These are phyloP conservation scores for Diutina scorzettiae DNA, from an alignment of 1,139 yeast species.

Conservation along the genomic window DNA sequence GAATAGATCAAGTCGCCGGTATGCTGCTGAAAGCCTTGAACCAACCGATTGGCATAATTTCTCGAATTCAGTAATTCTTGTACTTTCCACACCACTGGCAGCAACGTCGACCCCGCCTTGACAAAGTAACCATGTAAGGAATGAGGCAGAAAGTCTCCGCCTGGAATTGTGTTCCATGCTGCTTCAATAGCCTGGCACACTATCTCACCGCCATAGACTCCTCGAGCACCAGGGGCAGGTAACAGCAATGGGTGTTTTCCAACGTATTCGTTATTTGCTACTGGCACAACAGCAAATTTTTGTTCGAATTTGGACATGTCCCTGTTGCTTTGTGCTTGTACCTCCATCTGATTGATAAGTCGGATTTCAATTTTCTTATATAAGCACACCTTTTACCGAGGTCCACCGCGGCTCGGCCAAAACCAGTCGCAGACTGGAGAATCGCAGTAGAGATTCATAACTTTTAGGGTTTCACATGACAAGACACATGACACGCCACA, in stretches of 20 bases:
- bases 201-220: conserved; percentile 32
- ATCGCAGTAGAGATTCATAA: too few species aligned
- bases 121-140: conserved; percentile 30
- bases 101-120: conserved; percentile 23
- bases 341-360: too few species aligned
- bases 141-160: conserved; percentile 22
- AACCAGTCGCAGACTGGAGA: too few species aligned
- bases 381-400: too few species aligned
- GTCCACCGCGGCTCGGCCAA: too few species aligned
- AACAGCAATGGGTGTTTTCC: conserved; percentile 30
- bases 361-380: too few species aligned
- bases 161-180: conserved; percentile 24
- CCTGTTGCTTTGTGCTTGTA: too few species aligned
- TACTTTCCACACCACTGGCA: conserved; percentile 26
- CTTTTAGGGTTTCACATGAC: too few species aligned
- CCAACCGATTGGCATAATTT: conserved; percentile 25
- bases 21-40: conserved; percentile 22
- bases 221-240: conserved; percentile 19
- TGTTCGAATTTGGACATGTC: conserved; percentile 9
- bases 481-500: too few species aligned
- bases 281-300: conserved; percentile 9
- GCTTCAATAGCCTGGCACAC: conserved; percentile 24
- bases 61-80: conserved; percentile 21
- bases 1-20: conserved; percentile 21
- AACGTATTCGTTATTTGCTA: conserved; percentile 9